Conservation (phyloP, 257 asterid genomes). For the Galeopsis tetrahit region DNA sequence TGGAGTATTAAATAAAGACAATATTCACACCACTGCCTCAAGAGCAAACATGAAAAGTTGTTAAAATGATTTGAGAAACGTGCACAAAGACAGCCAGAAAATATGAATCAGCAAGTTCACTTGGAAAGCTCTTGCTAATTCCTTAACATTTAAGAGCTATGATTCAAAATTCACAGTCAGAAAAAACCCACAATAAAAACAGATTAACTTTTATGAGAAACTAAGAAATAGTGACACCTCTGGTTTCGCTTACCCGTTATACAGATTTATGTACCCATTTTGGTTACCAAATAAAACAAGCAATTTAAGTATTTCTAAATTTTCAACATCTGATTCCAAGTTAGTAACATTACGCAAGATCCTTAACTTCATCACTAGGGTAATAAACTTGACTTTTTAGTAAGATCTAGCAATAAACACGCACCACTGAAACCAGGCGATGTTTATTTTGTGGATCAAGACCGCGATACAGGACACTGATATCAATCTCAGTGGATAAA, state of each 20-base stretch:
- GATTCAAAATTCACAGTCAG: not conserved
- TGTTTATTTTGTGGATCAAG: slow-evolving; percentile 79
- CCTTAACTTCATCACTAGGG: slow-evolving; percentile 25
- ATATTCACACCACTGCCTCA: not conserved
- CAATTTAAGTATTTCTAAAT: not conserved
- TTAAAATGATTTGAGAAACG: slow-evolving; percentile 19
- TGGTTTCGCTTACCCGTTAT: not conserved
- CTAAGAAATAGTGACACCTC: not conserved
- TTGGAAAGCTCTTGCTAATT: slow-evolving; percentile 4
- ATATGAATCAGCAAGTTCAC: slow-evolving; percentile 21
- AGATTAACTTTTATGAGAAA: not conserved
- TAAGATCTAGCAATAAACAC: slow-evolving; percentile 21
- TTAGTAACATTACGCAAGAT: slow-evolving; percentile 11
- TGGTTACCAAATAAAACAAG: slow-evolving; percentile 3
- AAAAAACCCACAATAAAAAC: slow-evolving; percentile 1
- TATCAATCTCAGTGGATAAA: slow-evolving; percentile 83
- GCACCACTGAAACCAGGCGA: slow-evolving; percentile 86
- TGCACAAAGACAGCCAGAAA: not conserved
- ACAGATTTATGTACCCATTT: not conserved
- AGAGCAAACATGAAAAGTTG: slow-evolving; percentile 10
- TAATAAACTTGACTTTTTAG: not conserved
- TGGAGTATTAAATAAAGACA: not conserved
- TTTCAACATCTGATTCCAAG: slow-evolving; percentile 2
- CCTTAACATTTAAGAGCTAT: slow-evolving; percentile 12
- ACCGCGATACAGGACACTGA: slow-evolving; percentile 84